Percentiles rank a stretch among this genome's conserved stretches.
These are phyloP conservation scores for Rhizopus arrhizus DNA, from an alignment of 371 early-diverging fungal species.

Conservation along the genomic window DNA sequence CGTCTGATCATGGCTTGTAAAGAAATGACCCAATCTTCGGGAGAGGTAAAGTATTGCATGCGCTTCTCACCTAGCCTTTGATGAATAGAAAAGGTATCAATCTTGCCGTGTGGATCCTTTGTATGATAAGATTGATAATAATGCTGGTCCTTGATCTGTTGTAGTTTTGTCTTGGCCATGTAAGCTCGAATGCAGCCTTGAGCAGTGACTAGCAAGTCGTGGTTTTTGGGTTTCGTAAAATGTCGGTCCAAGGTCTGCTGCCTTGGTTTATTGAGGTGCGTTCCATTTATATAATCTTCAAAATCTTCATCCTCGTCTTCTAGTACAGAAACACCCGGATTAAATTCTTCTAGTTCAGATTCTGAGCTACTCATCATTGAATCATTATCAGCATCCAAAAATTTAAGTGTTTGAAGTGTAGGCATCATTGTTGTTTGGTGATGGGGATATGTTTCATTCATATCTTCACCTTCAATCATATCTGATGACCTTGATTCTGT, in stretches of 20 bases:
- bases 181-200: slow-evolving; percentile 24
- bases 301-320: background rate
- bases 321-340: slow-evolving; percentile 2
- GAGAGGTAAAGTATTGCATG: slow-evolving; percentile 13
- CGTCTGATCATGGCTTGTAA: slow-evolving; percentile 24
- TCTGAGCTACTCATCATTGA: slow-evolving; percentile 16
- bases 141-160: slow-evolving; percentile 26
- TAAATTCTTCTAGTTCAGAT: slow-evolving; percentile 19
- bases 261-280: background rate
- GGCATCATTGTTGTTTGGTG: background rate
- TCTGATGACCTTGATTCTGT: slow-evolving; percentile 21
- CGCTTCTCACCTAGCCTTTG: slow-evolving; percentile 26
- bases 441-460: slow-evolving; percentile 6
- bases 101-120: slow-evolving; percentile 18
- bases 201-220: slow-evolving; percentile 4
- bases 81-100: slow-evolving; percentile 9
- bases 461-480: background rate
- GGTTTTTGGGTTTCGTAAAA: slow-evolving; percentile 18
- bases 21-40: slow-evolving; percentile 29
- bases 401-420: background rate
- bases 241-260: slow-evolving; percentile 11
- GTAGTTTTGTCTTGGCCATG: slow-evolving; percentile 21
- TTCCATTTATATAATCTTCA: background rate
- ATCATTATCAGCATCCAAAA: slow-evolving; percentile 9
- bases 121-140: slow-evolving; percentile 21